These are phyloP conservation scores for Phytophthora cactorum DNA, from an alignment of 352 stramenopile genomes.

Conservation along the genomic window DNA sequence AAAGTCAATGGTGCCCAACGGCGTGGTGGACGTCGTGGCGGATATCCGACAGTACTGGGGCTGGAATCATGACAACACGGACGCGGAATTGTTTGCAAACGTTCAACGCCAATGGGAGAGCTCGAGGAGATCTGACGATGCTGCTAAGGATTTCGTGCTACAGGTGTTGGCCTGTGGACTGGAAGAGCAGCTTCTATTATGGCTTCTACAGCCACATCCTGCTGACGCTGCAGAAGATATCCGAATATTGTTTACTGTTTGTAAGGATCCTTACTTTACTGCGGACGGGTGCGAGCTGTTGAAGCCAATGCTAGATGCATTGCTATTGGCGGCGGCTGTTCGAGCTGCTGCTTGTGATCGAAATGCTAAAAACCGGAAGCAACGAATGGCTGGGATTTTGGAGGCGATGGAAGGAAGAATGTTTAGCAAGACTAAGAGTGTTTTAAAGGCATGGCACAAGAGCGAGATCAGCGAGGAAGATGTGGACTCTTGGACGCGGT, in stretches of 20 bases:
- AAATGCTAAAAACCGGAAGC: conserved; percentile 3
- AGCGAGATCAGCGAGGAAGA: neutral
- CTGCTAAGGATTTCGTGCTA: conserved; percentile 24
- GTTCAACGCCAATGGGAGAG: conserved; percentile 24
- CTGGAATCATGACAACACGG: neutral
- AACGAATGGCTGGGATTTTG: conserved; percentile 14
- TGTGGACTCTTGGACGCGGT: conserved; percentile 21
- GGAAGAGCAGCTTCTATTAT: conserved; percentile 37
- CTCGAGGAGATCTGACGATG: neutral
- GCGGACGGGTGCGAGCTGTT: conserved; percentile 9
- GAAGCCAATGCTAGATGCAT: conserved; percentile 11
- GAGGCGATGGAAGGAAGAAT: conserved; percentile 1
- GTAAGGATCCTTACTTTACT: conserved; percentile 15
- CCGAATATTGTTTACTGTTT: conserved; percentile 15
- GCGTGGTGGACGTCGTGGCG: conserved; percentile 6
- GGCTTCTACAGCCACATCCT: conserved; percentile 41
- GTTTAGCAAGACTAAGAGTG: conserved; percentile 6
- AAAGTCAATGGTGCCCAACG: conserved; percentile 2
- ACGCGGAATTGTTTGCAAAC: conserved; percentile 30
- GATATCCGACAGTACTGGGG: conserved; percentile 26
- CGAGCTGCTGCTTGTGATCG: conserved; percentile 27
- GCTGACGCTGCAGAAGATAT: conserved; percentile 37
- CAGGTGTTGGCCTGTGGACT: conserved; percentile 32
- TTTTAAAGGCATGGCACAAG: conserved; percentile 10
- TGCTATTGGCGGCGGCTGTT: conserved; percentile 15